A percentile compares a stretch with the other conserved stretches of the same genome.
Conservation (phyloP, 305 asterid genomes). For the Fraxinus floribunda region DNA sequence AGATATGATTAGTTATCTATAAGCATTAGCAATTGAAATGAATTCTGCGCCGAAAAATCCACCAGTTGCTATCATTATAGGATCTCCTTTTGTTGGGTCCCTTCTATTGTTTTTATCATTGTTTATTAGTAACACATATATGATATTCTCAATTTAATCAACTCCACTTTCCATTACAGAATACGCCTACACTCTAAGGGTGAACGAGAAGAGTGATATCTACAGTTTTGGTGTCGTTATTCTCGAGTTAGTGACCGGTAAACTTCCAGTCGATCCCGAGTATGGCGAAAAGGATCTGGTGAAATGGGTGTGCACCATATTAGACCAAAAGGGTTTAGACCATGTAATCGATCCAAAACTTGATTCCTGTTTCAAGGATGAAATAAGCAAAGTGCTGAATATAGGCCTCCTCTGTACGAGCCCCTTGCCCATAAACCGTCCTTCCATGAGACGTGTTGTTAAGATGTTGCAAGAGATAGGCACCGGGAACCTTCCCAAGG, state of each 20-base stretch:
- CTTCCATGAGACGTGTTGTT: slow-evolving; percentile 91
- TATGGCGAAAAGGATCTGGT: slow-evolving; percentile 89
- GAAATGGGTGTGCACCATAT: slow-evolving; percentile 82
- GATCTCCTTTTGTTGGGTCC: background rate
- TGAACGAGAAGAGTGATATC: slow-evolving; percentile 91
- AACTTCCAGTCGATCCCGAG: slow-evolving; percentile 85
- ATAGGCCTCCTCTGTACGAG: slow-evolving; percentile 90
- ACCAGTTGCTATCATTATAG: slow-evolving; percentile 16
- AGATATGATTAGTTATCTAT: slow-evolving; percentile 11
- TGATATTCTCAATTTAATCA: background rate
- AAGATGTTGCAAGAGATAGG: slow-evolving; percentile 83
- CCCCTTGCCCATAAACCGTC: slow-evolving; percentile 93
- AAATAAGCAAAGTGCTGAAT: slow-evolving; percentile 70
- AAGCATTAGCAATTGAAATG: slow-evolving; percentile 19
- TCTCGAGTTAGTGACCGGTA: slow-evolving; percentile 74
- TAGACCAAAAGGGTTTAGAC: slow-evolving; percentile 87
- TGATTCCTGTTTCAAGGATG: slow-evolving; percentile 81
- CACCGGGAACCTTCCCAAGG: slow-evolving; percentile 34
- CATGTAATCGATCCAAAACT: slow-evolving; percentile 76
- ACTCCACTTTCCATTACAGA: slow-evolving; percentile 46
- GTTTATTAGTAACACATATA: background rate
- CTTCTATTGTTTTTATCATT: background rate
- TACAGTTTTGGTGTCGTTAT: slow-evolving; percentile 92
- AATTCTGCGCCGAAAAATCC: slow-evolving; percentile 19
- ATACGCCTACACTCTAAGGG: slow-evolving; percentile 91